phyloP scores from a whole-genome alignment of 2,329 filamentous ascomycete genomes.

The Gliomastix tumulicola region DNA sequence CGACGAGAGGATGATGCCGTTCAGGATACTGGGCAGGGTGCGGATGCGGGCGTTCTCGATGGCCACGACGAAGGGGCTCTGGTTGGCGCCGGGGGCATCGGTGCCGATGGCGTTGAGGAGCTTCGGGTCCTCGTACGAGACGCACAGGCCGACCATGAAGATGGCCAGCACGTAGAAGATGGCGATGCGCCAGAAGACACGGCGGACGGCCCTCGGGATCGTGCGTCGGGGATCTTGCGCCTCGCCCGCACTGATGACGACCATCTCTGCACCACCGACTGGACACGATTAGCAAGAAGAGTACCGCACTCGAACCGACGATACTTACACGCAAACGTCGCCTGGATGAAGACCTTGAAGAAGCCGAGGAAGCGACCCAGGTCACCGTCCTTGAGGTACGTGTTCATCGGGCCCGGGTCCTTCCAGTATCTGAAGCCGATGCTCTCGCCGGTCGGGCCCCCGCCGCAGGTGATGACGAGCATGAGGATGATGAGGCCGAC shows the following conservation, averaged over 20 bases:
- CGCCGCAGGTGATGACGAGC: constrained; percentile 41
- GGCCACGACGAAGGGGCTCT: constrained; percentile 53
- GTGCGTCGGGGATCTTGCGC: constrained; percentile 25
- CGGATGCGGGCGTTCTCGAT: constrained; percentile 39
- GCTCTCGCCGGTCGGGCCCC: constrained; percentile 29
- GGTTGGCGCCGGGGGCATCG: constrained; percentile 26
- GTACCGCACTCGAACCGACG: too few relatives aligned
- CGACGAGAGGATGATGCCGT: constrained; percentile 50
- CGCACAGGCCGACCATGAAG: constrained; percentile 27
- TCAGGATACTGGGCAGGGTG: constrained; percentile 42
- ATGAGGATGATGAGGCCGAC: constrained; percentile 41
- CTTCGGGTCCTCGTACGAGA: constrained; percentile 24
- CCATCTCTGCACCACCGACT: constrained; percentile 33
- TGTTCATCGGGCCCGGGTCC: constrained; percentile 33
- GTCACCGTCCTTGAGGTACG: constrained; percentile 26
- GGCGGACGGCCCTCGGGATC: constrained; percentile 22
- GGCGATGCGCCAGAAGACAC: constrained; percentile 25
- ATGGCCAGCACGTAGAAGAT: constrained; percentile 27
- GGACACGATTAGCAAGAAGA: too few relatives aligned
- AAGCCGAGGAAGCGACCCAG: constrained; percentile 34
- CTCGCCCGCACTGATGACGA: constrained; percentile 27
- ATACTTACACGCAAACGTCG: constrained; percentile 39
- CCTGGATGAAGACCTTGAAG: constrained; percentile 37
- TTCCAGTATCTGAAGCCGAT: constrained; percentile 39
- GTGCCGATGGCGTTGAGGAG: constrained; percentile 41